Conservation (phyloP, 768 basidiomycete species). For the Rhizopogon sp. region DNA sequence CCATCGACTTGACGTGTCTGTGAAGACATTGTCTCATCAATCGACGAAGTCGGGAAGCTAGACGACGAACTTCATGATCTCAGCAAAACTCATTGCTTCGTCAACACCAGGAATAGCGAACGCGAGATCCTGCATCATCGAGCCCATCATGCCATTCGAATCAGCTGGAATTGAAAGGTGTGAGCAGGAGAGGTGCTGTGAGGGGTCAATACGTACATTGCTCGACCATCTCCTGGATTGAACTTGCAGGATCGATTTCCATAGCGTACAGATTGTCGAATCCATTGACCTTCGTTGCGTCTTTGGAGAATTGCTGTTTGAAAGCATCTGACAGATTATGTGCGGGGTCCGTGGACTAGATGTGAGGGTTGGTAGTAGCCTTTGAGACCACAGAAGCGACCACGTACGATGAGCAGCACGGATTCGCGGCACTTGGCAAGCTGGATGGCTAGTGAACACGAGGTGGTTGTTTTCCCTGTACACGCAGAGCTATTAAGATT, state of each 20-base stretch:
- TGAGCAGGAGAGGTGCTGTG: not conserved
- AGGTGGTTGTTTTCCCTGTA: conserved; percentile 95
- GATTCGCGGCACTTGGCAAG: conserved; percentile 86
- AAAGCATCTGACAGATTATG: conserved; percentile 99
- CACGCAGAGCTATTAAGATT: not conserved
- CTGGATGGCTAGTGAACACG: conserved; percentile 96
- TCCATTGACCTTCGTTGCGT: conserved; percentile 96
- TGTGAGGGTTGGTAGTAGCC: not conserved
- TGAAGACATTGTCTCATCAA: not conserved
- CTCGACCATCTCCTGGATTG: conserved; percentile 99
- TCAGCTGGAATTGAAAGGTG: conserved; percentile 48
- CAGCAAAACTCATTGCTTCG: conserved; percentile 99
- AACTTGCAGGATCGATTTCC: conserved; percentile 98
- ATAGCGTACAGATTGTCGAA: conserved; percentile 96
- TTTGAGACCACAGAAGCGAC: not conserved
- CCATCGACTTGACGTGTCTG: conserved; percentile 99
- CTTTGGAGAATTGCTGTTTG: conserved; percentile 98
- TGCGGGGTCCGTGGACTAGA: conserved; percentile 96
- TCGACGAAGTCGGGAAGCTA: not conserved
- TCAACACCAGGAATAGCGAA: conserved; percentile 99
- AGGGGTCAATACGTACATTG: conserved; percentile 56
- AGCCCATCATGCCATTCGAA: conserved; percentile 92
- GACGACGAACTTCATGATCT: conserved; percentile 92
- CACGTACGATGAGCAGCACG: conserved; percentile 90
- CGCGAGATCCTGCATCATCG: conserved; percentile 99